Conservation (phyloP, 441 rosid species). For the Croton setiger region DNA sequence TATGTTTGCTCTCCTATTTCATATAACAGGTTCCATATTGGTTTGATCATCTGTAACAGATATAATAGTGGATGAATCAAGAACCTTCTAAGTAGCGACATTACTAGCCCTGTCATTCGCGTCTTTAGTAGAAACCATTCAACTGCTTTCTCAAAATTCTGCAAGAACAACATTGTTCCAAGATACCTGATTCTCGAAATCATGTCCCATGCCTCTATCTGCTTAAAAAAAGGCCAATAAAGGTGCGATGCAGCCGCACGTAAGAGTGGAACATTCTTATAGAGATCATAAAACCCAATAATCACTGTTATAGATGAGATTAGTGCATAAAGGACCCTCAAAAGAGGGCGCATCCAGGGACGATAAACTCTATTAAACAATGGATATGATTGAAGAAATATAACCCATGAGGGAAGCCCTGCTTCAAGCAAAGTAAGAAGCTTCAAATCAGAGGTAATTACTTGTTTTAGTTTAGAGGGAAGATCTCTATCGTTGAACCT, state of each 20-base stretch:
- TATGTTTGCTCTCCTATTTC: slow-evolving; percentile 1
- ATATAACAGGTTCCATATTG: slow-evolving; percentile 1
- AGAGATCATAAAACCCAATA: slow-evolving; percentile 12
- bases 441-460: slow-evolving; percentile 14
- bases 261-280: slow-evolving; percentile 12
- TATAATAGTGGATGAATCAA: background rate
- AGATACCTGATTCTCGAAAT: slow-evolving; percentile 9
- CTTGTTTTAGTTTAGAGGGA: slow-evolving; percentile 4
- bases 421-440: slow-evolving; percentile 11
- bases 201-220: slow-evolving; percentile 15
- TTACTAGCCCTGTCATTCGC: background rate
- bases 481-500: slow-evolving; percentile 5
- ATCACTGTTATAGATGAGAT: slow-evolving; percentile 12
- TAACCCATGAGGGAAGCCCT: slow-evolving; percentile 15
- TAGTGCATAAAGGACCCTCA: slow-evolving; percentile 5
- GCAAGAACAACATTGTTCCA: slow-evolving; percentile 11
- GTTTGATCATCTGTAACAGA: background rate
- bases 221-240: slow-evolving; percentile 4
- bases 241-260: slow-evolving; percentile 5
- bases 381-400: slow-evolving; percentile 14
- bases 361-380: slow-evolving; percentile 5
- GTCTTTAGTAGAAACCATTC: slow-evolving; percentile 5
- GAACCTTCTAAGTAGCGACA: slow-evolving; percentile 3
- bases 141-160: slow-evolving; percentile 4
- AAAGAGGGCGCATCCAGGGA: slow-evolving; percentile 10